A percentile compares a stretch with the other conserved stretches of the same genome.
Conservation (phyloP, 1,139 yeast species). For the Protomyces lactucae-debilis region DNA sequence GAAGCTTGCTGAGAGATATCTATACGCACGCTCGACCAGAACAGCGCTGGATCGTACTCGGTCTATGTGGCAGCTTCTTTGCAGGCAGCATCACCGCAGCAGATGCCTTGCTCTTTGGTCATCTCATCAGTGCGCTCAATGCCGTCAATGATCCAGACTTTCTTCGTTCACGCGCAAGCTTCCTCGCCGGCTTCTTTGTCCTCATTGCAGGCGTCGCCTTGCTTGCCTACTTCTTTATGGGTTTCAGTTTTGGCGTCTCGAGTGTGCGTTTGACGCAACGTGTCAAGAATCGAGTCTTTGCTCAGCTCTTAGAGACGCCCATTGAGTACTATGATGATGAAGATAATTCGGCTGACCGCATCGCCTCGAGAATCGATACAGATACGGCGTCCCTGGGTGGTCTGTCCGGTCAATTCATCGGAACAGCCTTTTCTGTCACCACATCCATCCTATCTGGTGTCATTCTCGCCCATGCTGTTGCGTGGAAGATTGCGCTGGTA, state of each 20-base stretch:
- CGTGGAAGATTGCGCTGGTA: constrained; percentile 60
- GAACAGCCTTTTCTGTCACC: constrained; percentile 69
- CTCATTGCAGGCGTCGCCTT: constrained; percentile 41
- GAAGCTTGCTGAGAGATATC: neutral
- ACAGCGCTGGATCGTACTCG: constrained; percentile 51
- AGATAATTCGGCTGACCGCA: constrained; percentile 52
- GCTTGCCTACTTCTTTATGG: constrained; percentile 37
- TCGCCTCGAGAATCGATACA: constrained; percentile 50
- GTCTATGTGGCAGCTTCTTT: constrained; percentile 68
- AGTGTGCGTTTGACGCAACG: constrained; percentile 47
- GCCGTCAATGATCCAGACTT: constrained; percentile 48
- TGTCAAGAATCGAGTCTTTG: constrained; percentile 47
- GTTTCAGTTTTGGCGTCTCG: constrained; percentile 37
- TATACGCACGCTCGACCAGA: constrained; percentile 35
- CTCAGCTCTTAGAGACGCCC: constrained; percentile 50
- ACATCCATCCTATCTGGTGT: neutral
- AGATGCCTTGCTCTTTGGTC: constrained; percentile 42
- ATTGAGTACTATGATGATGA: constrained; percentile 50
- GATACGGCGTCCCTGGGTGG: constrained; percentile 50
- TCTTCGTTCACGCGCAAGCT: constrained; percentile 48
- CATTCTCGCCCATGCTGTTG: constrained; percentile 58
- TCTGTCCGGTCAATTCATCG: constrained; percentile 56
- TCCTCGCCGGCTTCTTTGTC: constrained; percentile 41
- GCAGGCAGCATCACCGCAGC: constrained; percentile 65
- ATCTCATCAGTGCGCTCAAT: constrained; percentile 48